phyloP scores from a whole-genome alignment of 371 early-diverging fungal genomes.

The Edhazardia aedis region DNA sequence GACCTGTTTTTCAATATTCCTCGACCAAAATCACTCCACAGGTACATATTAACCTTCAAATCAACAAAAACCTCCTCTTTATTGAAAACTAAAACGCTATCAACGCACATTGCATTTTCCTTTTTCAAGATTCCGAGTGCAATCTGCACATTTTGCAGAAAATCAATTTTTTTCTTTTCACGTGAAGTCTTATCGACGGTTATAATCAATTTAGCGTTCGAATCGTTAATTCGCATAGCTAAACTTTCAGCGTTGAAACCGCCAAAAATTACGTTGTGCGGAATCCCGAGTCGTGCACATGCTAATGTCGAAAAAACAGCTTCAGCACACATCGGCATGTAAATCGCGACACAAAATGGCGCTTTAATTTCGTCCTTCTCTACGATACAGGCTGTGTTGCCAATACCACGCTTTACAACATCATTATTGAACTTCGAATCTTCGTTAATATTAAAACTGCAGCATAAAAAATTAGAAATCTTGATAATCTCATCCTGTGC shows the following conservation, averaged over 20 bases:
- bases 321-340: slow-evolving; percentile 86
- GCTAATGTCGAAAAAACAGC: slow-evolving; percentile 69
- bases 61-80: slow-evolving; percentile 56
- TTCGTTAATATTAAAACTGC: too few relatives aligned
- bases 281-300: slow-evolving; percentile 66
- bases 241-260: slow-evolving; percentile 68
- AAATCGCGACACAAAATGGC: slow-evolving; percentile 58
- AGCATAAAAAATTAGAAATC: background rate
- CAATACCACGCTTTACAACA: too few relatives aligned
- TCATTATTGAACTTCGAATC: too few relatives aligned
- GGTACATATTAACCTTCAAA: too few relatives aligned
- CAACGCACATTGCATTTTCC: slow-evolving; percentile 52
- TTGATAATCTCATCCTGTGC: background rate
- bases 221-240: slow-evolving; percentile 58
- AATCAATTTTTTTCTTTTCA: slow-evolving; percentile 60
- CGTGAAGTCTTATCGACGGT: slow-evolving; percentile 64
- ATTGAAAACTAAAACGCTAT: slow-evolving; percentile 59
- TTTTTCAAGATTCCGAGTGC: slow-evolving; percentile 61
- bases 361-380: too few relatives aligned
- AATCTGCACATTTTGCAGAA: slow-evolving; percentile 52
- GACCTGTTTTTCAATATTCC: too few relatives aligned
- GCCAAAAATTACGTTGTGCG: slow-evolving; percentile 70
- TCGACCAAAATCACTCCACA: too few relatives aligned
- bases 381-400: too few relatives aligned
- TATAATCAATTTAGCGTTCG: slow-evolving; percentile 54